Conservation (phyloP, 1,284 basidiomycete species). For the Sporisorium iseilematis-ciliati region DNA sequence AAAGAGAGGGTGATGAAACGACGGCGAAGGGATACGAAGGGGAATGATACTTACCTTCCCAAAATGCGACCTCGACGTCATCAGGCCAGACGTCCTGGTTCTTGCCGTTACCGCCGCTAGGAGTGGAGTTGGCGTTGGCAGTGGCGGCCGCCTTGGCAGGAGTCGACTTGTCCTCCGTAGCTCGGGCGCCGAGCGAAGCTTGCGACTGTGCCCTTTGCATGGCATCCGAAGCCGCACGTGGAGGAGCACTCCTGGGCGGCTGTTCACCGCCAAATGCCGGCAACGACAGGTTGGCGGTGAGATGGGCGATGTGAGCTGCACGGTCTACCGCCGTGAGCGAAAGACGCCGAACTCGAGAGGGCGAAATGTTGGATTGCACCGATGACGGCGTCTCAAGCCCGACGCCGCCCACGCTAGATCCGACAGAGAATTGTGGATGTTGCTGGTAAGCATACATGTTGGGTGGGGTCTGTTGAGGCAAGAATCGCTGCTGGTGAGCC, state of each 20-base stretch:
- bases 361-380: slow-evolving; percentile 42
- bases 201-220: slow-evolving; percentile 53
- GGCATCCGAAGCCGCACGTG: slow-evolving; percentile 45
- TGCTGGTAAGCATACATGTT: slow-evolving; percentile 52
- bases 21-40: background rate
- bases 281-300: slow-evolving; percentile 53
- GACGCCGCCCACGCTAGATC: slow-evolving; percentile 36
- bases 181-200: slow-evolving; percentile 8
- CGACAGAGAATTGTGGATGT: slow-evolving; percentile 47
- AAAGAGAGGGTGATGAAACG: background rate
- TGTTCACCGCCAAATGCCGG: slow-evolving; percentile 30
- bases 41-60: slow-evolving; percentile 64
- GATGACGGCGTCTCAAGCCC: slow-evolving; percentile 50
- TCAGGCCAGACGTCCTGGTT: slow-evolving; percentile 71
- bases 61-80: slow-evolving; percentile 71
- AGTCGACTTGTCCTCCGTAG: slow-evolving; percentile 1
- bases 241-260: slow-evolving; percentile 50
- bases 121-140: slow-evolving; percentile 11
- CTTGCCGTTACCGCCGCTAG: slow-evolving; percentile 50
- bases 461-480: slow-evolving; percentile 55
- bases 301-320: slow-evolving; percentile 47
- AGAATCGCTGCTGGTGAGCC: slow-evolving; percentile 31
- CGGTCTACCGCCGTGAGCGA: slow-evolving; percentile 43
- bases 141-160: slow-evolving; percentile 12
- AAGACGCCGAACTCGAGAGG: slow-evolving; percentile 38